A percentile compares a stretch with the other conserved stretches of the same genome.
These are phyloP conservation scores for Tricholoma bakamatsutake DNA, from an alignment of 768 basidiomycete genomes.

Conservation along the genomic window DNA sequence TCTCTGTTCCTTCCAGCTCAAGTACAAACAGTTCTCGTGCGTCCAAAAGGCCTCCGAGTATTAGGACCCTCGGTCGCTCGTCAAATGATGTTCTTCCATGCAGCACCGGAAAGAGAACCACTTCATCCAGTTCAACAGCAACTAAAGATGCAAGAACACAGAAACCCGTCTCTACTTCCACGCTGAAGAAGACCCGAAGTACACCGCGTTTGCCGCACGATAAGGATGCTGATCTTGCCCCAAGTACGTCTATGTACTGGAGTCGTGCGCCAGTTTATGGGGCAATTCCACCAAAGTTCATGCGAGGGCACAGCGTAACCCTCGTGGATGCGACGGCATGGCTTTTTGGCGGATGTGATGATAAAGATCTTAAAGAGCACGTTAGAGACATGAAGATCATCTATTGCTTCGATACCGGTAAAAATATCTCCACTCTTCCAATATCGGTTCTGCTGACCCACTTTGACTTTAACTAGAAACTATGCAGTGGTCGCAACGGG, in stretches of 20 bases:
- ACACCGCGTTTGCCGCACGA: constrained; percentile 59
- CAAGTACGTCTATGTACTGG: constrained; percentile 83
- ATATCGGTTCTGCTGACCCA: background rate
- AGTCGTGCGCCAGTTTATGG: constrained; percentile 79
- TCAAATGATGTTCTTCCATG: constrained; percentile 12
- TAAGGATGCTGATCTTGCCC: constrained; percentile 50
- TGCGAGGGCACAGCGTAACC: constrained; percentile 82
- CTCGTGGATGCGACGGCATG: constrained; percentile 79
- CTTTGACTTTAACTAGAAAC: constrained; percentile 50
- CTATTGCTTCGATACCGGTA: constrained; percentile 83
- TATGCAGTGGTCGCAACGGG: constrained; percentile 83
- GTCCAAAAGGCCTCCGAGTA: constrained; percentile 23
- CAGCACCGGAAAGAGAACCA: constrained; percentile 9
- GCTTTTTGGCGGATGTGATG: constrained; percentile 89
- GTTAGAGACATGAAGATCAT: constrained; percentile 73
- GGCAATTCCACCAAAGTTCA: constrained; percentile 51
- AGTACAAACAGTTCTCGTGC: background rate
- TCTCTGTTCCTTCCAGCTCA: constrained; percentile 5
- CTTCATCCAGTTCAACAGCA: constrained; percentile 16
- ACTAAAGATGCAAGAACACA: constrained; percentile 16
- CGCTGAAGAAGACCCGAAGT: constrained; percentile 32
- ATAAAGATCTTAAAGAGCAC: constrained; percentile 64
- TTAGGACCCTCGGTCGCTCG: constrained; percentile 27
- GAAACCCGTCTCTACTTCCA: constrained; percentile 12
- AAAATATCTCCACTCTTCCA: constrained; percentile 6